A percentile compares a stretch with the other conserved stretches of the same genome.
These are phyloP conservation scores for Hylodesmum podocarpum DNA, from an alignment of 306 rosid genomes.

Conservation along the genomic window DNA sequence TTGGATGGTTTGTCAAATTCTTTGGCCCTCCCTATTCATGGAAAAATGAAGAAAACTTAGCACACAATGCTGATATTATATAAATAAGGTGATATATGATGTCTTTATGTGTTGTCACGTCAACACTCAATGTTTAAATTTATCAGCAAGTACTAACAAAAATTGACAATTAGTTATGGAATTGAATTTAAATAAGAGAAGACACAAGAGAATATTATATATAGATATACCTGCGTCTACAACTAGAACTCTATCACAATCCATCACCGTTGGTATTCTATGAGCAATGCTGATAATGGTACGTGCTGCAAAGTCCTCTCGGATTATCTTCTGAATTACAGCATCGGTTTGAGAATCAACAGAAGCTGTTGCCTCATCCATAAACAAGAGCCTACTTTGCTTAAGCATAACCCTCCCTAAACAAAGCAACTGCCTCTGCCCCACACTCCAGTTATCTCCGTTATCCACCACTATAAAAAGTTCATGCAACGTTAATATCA, in stretches of 20 bases:
- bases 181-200: neutral
- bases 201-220: neutral
- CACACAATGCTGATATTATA: too few relatives aligned
- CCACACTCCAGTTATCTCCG: slow-evolving; percentile 99
- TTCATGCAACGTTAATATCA: neutral
- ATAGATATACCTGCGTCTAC: slow-evolving; percentile 67
- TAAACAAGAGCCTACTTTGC: slow-evolving; percentile 76
- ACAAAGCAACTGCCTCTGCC: slow-evolving; percentile 94
- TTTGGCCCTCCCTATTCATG: slow-evolving; percentile 60
- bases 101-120: too few relatives aligned
- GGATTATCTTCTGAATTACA: slow-evolving; percentile 76
- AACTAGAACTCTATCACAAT: slow-evolving; percentile 79
- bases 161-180: too few relatives aligned
- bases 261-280: slow-evolving; percentile 97
- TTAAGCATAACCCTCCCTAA: slow-evolving; percentile 92
- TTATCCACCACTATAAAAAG: slow-evolving; percentile 59
- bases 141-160: too few relatives aligned
- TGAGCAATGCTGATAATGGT: slow-evolving; percentile 98
- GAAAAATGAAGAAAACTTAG: neutral
- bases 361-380: slow-evolving; percentile 98
- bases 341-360: slow-evolving; percentile 97
- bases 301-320: slow-evolving; percentile 84
- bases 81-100: too few relatives aligned
- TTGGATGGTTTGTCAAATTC: slow-evolving; percentile 81
- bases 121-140: too few relatives aligned